Conservation (phyloP, 352 stramenopile species). For the Heterotrichella gracilis region DNA sequence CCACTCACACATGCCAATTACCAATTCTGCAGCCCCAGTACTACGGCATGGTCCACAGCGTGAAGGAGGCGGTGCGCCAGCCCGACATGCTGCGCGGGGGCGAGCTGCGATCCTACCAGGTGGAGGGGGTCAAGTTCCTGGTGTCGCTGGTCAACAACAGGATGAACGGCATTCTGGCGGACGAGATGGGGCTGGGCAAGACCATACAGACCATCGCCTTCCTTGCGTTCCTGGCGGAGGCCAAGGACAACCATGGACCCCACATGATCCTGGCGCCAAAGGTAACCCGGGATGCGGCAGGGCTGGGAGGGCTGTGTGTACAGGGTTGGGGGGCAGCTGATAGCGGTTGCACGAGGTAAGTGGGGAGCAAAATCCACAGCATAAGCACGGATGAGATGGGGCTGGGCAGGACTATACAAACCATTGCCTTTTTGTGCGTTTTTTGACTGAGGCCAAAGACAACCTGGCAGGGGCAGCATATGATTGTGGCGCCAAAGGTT, state of each 20-base stretch:
- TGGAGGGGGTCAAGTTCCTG: slow-evolving; percentile 97
- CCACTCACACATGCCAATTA: too few species aligned
- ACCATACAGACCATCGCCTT: slow-evolving; percentile 88
- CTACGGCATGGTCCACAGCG: too few species aligned
- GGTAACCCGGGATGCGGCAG: too few species aligned
- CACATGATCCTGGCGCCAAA: slow-evolving; percentile 60
- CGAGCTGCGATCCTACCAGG: slow-evolving; percentile 45
- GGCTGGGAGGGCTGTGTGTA: too few species aligned
- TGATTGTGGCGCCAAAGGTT: too few species aligned
- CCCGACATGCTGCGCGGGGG: slow-evolving; percentile 43
- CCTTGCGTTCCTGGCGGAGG: slow-evolving; percentile 43
- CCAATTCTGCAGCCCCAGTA: too few species aligned
- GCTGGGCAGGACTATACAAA: slow-evolving; percentile 54
- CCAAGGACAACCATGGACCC: slow-evolving; percentile 25
- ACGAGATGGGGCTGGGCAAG: slow-evolving; percentile 71
- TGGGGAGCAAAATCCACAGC: too few species aligned
- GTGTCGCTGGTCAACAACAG: slow-evolving; percentile 85
- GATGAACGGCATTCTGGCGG: slow-evolving; percentile 83
- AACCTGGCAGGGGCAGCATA: too few species aligned
- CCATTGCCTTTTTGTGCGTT: slow-evolving; percentile 68
- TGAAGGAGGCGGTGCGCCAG: too few species aligned
- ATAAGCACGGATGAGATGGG: slow-evolving; percentile 61
- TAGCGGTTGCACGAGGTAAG: too few species aligned
- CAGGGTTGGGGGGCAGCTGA: too few species aligned
- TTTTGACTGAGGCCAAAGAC: too few species aligned